Base-by-base conservation (phyloP, 768 basidiomycete species). In the Phallus indusiatus region DNA sequence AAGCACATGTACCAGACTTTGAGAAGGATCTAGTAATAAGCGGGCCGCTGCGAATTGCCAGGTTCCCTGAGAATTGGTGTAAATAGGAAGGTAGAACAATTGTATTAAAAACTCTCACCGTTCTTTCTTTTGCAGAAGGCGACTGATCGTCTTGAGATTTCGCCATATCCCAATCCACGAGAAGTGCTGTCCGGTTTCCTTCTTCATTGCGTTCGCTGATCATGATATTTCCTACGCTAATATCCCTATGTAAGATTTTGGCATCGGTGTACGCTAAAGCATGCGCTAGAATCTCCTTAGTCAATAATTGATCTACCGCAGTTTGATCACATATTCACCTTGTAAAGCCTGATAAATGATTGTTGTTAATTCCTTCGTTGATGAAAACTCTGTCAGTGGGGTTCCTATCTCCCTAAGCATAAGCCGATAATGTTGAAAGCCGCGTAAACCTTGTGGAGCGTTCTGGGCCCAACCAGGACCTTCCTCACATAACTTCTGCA, bases 151-250 rank as follows among this genome's bases (percentile, higher is more conserved):
- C 42, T n/a, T 42, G 4, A 42, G n/a, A 42, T n/a, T 42, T 42
- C 2, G 42, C 42, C 42, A 42, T 42, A 42, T 42, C 42, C 42
- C 42, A 42, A 42, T 42, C 42, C n/a, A 42, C n/a, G 14, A 42
- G 42, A 42, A 42, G 42, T 12, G 42, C 42, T 10, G 12, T 11
- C 14, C 42, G 42, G 12, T 42, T n/a, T n/a, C 42, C 42, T 42
- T n/a, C 42, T 14, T 12, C 12, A 14, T 42, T 11, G 12, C 5
- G 2, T 42, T 42, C 42, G 12, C 42, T 4, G 3, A 60, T 60
- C 16, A 60, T 33, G n/a, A 60, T 59, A 46, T 60, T 60, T 9
- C 60, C 57, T 46, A 48, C 35, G 16, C 60, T 60, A 16, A 60
- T 57, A 33, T 60, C 60, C 14, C 60, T 42, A 50, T 60, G 60